phyloP scores from a whole-genome alignment of 768 basidiomycete species.

The Mycena pura region DNA sequence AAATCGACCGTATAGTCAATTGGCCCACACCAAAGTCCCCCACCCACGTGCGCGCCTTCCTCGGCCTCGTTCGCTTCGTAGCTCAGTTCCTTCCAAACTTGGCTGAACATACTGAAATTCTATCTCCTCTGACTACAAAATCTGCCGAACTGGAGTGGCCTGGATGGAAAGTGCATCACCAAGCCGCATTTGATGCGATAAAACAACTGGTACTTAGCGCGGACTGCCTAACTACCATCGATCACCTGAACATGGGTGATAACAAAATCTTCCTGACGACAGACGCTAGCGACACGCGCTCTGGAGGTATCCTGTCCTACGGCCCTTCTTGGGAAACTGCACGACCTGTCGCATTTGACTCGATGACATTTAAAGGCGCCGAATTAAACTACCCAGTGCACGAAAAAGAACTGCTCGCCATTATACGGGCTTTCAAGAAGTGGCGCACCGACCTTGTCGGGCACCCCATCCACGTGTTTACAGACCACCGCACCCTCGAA shows the following conservation, averaged over 20 bases:
- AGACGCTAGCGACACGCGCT: constrained; percentile 34
- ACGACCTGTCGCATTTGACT: background rate
- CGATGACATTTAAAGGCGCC: too few species aligned
- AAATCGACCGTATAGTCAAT: constrained; percentile 32
- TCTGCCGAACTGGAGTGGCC: constrained; percentile 34
- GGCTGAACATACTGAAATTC: constrained; percentile 34
- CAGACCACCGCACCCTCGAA: constrained; percentile 41
- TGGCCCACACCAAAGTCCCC: constrained; percentile 38
- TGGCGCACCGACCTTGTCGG: constrained; percentile 26
- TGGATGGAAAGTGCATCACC: constrained; percentile 30
- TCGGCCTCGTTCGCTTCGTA: constrained; percentile 40
- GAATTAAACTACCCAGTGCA: too few species aligned
- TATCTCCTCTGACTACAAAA: constrained; percentile 35
- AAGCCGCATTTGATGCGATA: constrained; percentile 35
- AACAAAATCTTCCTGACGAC: constrained; percentile 40
- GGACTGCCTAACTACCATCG: constrained; percentile 34
- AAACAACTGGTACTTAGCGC: constrained; percentile 31
- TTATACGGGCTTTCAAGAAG: constrained; percentile 30
- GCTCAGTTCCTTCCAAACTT: constrained; percentile 35
- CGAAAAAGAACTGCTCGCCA: constrained; percentile 12
- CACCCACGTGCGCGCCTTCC: constrained; percentile 37
- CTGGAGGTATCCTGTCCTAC: constrained; percentile 35
- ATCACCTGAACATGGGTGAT: constrained; percentile 35
- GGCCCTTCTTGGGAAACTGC: constrained; percentile 25
- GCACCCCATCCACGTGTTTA: too few species aligned